Conservation (phyloP, 768 basidiomycete species). For the Termitomyces sp. region DNA sequence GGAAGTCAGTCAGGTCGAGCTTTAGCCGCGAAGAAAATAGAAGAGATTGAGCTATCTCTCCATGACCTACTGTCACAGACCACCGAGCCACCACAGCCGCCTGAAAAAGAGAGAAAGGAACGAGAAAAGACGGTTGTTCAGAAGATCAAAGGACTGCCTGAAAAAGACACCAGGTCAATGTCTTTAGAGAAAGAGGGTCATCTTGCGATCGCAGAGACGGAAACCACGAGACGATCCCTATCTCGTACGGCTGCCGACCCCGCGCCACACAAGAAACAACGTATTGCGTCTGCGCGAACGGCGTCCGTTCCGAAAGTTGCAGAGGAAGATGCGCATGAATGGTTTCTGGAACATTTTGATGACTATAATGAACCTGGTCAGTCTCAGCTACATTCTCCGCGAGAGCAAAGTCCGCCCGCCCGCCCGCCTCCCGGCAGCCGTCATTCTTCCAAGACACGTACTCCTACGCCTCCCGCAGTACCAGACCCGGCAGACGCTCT, state of each 20-base stretch:
- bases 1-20: slow-evolving; percentile 43
- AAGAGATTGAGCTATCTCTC: slow-evolving; percentile 22
- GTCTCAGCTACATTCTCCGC: slow-evolving; percentile 21
- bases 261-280: slow-evolving; percentile 8
- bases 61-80: slow-evolving; percentile 9
- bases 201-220: not conserved
- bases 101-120: not conserved
- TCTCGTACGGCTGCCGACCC: slow-evolving; percentile 1
- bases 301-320: slow-evolving; percentile 17
- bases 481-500: slow-evolving; percentile 34
- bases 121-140: not conserved
- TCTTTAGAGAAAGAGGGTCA: not conserved
- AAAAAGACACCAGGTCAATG: not conserved
- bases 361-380: slow-evolving; percentile 22
- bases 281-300: slow-evolving; percentile 1
- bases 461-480: slow-evolving; percentile 18
- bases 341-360: slow-evolving; percentile 52
- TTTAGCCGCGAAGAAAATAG: slow-evolving; percentile 41
- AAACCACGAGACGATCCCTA: slow-evolving; percentile 14
- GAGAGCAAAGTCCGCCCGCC: slow-evolving; percentile 21
- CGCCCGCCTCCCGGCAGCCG: slow-evolving; percentile 6
- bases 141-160: not conserved
- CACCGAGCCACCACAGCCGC: slow-evolving; percentile 3
- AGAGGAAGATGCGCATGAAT: slow-evolving; percentile 55
- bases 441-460: slow-evolving; percentile 7